A percentile compares a stretch with the other conserved stretches of the same genome.
Evolutionary conservation across 345 rosid genomes (phyloP).

Genomic region (Eucalyptus curtisii): DNA sequence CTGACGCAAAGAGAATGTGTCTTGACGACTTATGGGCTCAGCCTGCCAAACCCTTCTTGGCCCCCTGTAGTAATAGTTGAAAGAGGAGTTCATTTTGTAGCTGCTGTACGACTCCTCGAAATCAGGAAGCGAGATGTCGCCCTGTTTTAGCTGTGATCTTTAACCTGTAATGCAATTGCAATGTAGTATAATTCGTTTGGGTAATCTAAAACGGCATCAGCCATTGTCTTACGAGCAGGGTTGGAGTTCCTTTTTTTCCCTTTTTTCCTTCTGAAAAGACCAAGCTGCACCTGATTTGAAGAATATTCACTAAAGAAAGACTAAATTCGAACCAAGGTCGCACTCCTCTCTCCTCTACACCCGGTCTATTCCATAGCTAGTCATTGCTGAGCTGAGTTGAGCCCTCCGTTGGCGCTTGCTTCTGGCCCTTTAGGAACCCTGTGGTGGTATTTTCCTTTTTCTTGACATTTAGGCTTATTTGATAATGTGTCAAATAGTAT

Average conservation of each 20-base stretch:
- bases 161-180: not conserved
- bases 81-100: not conserved
- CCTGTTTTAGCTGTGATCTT: not conserved
- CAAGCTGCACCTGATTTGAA: not conserved
- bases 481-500: rapidly evolving
- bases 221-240: not conserved
- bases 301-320: not conserved
- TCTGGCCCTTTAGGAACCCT: not conserved
- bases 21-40: not conserved
- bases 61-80: not conserved
- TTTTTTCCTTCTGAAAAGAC: not conserved
- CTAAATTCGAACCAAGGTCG: not conserved
- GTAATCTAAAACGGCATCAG: not conserved
- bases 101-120: not conserved
- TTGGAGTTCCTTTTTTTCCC: rapidly evolving
- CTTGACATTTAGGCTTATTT: too few relatives aligned
- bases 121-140: not conserved
- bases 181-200: not conserved
- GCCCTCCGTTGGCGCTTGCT: not conserved
- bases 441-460: too few relatives aligned
- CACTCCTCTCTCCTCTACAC: not conserved
- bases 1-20: not conserved
- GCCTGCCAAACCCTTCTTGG: not conserved
- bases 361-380: not conserved
- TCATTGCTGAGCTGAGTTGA: not conserved